phyloP scores from a whole-genome alignment of 1,139 yeast species.

The Ashbya aceris region DNA sequence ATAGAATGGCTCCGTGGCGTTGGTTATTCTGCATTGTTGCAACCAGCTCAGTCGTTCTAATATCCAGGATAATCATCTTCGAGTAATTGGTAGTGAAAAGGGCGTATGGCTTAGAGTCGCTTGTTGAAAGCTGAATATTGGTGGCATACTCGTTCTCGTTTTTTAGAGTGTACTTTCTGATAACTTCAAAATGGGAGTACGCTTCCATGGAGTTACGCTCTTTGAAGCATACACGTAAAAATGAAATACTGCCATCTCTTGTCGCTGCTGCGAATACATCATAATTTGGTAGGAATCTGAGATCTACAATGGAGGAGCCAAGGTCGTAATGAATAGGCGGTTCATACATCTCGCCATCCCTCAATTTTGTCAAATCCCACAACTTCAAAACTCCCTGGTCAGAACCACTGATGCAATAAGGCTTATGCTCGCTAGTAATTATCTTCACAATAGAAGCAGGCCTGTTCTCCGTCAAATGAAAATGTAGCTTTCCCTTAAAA shows the following conservation, averaged over 20 bases:
- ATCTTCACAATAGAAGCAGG: constrained; percentile 45
- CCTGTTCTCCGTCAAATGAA: constrained; percentile 50
- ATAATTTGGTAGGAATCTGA: constrained; percentile 49
- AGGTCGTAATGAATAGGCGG: constrained; percentile 45
- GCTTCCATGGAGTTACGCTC: constrained; percentile 30
- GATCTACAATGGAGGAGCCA: constrained; percentile 38
- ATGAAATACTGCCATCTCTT: constrained; percentile 49
- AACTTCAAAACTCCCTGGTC: constrained; percentile 60
- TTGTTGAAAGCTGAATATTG: constrained; percentile 34
- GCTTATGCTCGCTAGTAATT: constrained; percentile 44
- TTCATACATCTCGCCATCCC: constrained; percentile 52
- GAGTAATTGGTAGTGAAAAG: constrained; percentile 47
- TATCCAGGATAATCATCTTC: constrained; percentile 46
- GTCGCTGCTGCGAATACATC: constrained; percentile 63
- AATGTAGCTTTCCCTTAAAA: constrained; percentile 42
- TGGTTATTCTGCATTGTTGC: constrained; percentile 46
- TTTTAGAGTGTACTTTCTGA: constrained; percentile 37
- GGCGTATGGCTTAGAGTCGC: constrained; percentile 31
- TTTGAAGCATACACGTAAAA: constrained; percentile 48
- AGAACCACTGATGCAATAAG: constrained; percentile 70
- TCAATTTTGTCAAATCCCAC: constrained; percentile 69
- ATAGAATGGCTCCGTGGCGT: constrained; percentile 54
- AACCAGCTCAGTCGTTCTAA: constrained; percentile 45
- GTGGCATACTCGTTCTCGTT: constrained; percentile 37
- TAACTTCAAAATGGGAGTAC: constrained; percentile 33